A percentile compares a stretch with the other conserved stretches of the same genome.
phyloP scores from a whole-genome alignment of 1,139 yeast species.

The Hemisphaericaspora xylofermentans region DNA sequence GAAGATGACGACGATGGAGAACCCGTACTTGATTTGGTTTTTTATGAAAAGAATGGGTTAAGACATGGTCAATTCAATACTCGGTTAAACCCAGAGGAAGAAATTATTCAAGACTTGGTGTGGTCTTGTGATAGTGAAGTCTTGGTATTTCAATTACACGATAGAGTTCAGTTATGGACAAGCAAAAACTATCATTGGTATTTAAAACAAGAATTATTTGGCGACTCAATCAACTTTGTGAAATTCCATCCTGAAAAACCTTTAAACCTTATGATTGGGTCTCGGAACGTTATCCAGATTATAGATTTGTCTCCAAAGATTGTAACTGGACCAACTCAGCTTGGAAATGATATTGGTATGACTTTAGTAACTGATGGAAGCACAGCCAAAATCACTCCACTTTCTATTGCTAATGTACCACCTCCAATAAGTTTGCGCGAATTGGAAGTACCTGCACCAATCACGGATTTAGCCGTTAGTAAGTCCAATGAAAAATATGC shows the following conservation, averaged over 20 bases:
- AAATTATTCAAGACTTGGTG: slow-evolving; percentile 49
- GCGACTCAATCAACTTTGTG: slow-evolving; percentile 43
- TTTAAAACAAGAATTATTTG: slow-evolving; percentile 70
- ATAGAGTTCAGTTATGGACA: slow-evolving; percentile 82
- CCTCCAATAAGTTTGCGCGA: slow-evolving; percentile 88
- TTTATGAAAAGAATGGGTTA: slow-evolving; percentile 91
- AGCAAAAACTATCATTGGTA: slow-evolving; percentile 95
- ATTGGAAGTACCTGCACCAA: slow-evolving; percentile 48
- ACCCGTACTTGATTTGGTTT: slow-evolving; percentile 56
- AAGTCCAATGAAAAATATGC: slow-evolving; percentile 61
- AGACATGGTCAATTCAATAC: slow-evolving; percentile 85
- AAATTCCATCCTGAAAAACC: slow-evolving; percentile 93
- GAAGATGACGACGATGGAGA: slow-evolving; percentile 41
- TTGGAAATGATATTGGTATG: slow-evolving; percentile 76
- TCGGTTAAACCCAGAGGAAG: slow-evolving; percentile 51
- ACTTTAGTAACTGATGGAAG: slow-evolving; percentile 79
- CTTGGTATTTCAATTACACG: slow-evolving; percentile 61
- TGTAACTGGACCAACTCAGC: slow-evolving; percentile 64
- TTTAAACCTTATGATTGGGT: slow-evolving; percentile 66
- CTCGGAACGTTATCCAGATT: slow-evolving; percentile 52
- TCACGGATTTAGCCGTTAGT: slow-evolving; percentile 65
- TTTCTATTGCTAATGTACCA: slow-evolving; percentile 84
- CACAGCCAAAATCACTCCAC: slow-evolving; percentile 74
- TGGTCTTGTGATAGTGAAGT: slow-evolving; percentile 89
- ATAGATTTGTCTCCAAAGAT: slow-evolving; percentile 68